These are phyloP conservation scores for Hymenoscyphus infarciens DNA, from an alignment of 2,329 filamentous ascomycete species.

Conservation along the genomic window DNA sequence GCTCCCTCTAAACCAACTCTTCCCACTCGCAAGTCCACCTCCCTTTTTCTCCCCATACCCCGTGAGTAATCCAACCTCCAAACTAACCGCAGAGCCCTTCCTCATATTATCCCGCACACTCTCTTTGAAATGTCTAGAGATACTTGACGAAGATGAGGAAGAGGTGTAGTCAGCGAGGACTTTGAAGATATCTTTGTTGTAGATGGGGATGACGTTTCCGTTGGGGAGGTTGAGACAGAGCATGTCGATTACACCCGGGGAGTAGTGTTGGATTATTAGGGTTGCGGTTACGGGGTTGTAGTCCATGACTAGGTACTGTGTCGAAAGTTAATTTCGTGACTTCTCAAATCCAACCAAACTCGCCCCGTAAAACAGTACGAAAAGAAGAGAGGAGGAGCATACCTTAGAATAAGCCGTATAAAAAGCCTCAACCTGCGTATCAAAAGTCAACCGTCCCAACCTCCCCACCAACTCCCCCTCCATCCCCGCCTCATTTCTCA, in stretches of 20 bases:
- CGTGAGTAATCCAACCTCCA: conserved; percentile 31
- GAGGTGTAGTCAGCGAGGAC: conserved; percentile 45
- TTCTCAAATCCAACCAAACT: neutral
- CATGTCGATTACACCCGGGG: conserved; percentile 45
- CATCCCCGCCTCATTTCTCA: conserved; percentile 38
- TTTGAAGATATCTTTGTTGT: conserved; percentile 51
- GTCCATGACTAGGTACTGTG: conserved; percentile 40
- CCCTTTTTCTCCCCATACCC: conserved; percentile 26
- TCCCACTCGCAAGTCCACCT: conserved; percentile 12
- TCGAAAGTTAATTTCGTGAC: neutral
- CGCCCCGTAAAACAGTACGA: no score
- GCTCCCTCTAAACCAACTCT: conserved; percentile 10
- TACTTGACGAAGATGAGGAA: conserved; percentile 38
- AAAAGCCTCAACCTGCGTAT: conserved; percentile 40
- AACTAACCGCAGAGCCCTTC: conserved; percentile 28
- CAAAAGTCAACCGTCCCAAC: conserved; percentile 37
- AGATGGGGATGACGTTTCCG: conserved; percentile 37
- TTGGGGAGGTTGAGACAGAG: conserved; percentile 41
- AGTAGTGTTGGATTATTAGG: conserved; percentile 46
- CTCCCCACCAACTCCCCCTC: conserved; percentile 39
- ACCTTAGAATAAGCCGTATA: conserved; percentile 43
- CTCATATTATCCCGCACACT: conserved; percentile 40
- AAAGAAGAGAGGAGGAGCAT: no score
- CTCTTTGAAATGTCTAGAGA: conserved; percentile 42
- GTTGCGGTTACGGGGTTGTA: conserved; percentile 28